phyloP scores from a whole-genome alignment of 2,329 filamentous ascomycete species.

The Penicillium rolfsii region DNA sequence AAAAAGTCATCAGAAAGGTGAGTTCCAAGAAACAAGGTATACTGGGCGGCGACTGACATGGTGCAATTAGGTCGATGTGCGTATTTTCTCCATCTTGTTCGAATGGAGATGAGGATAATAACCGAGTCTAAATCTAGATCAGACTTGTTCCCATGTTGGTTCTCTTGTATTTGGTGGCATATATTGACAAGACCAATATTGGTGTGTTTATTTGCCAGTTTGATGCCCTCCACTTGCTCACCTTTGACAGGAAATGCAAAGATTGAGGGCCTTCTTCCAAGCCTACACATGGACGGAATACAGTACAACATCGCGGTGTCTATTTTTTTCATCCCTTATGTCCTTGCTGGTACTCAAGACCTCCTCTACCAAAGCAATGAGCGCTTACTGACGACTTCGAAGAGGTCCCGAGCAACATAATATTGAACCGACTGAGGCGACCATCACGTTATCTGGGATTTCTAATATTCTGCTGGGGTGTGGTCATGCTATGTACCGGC shows the following conservation, averaged over 20 bases:
- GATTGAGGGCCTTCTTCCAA: slow-evolving; percentile 56
- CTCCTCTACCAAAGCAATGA: slow-evolving; percentile 36
- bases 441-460: slow-evolving; percentile 50
- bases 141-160: slow-evolving; percentile 24
- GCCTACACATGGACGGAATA: slow-evolving; percentile 62
- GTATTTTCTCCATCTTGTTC: background rate
- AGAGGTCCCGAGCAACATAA: slow-evolving; percentile 32
- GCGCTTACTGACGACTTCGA: slow-evolving; percentile 62
- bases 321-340: slow-evolving; percentile 81
- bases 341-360: slow-evolving; percentile 61
- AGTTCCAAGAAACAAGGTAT: too few species aligned
- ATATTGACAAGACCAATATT: slow-evolving; percentile 26
- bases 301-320: slow-evolving; percentile 74
- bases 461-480: slow-evolving; percentile 36
- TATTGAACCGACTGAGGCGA: slow-evolving; percentile 36
- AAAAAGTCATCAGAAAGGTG: background rate
- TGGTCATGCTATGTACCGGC: slow-evolving; percentile 24
- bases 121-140: background rate
- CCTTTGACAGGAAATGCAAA: slow-evolving; percentile 55
- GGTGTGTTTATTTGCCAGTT: slow-evolving; percentile 7
- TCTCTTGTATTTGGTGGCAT: slow-evolving; percentile 24
- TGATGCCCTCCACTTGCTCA: background rate
- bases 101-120: background rate
- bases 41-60: background rate
- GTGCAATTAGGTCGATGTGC: background rate